Conservation (phyloP, 2,329 filamentous ascomycete species). For the Epichloe festucae region DNA sequence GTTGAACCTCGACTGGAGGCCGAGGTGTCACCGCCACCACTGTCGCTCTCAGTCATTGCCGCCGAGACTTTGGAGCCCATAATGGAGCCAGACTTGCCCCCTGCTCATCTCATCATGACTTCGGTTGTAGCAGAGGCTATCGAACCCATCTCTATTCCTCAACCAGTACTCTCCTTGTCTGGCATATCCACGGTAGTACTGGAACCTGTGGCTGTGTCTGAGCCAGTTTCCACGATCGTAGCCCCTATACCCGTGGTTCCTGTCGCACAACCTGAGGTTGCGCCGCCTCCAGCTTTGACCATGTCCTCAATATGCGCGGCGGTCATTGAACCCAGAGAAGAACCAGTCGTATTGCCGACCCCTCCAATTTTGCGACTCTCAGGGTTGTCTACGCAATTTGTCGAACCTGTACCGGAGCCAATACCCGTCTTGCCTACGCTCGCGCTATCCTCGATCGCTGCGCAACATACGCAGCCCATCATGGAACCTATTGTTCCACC, state of each 20-base stretch:
- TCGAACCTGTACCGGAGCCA: slow-evolving; percentile 22
- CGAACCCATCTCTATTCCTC: slow-evolving; percentile 9
- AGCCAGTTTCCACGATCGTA: slow-evolving; percentile 3
- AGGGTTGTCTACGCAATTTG: slow-evolving; percentile 20
- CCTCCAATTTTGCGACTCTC: slow-evolving; percentile 21
- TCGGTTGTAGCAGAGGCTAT: slow-evolving; percentile 18
- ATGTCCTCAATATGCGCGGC: slow-evolving; percentile 19
- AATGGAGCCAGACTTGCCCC: slow-evolving; percentile 9
- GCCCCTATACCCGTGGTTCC: slow-evolving; percentile 1
- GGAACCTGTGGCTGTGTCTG: slow-evolving; percentile 16
- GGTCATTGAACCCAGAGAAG: slow-evolving; percentile 22
- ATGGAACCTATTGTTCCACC: slow-evolving; percentile 10
- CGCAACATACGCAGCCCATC: slow-evolving; percentile 18
- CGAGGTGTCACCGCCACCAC: slow-evolving; percentile 7
- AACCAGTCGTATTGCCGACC: slow-evolving; percentile 11
- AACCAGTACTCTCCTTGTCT: slow-evolving; percentile 12
- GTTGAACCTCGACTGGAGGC: slow-evolving; percentile 19
- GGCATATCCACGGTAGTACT: slow-evolving; percentile 13
- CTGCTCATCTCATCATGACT: slow-evolving; percentile 17
- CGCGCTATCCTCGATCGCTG: slow-evolving; percentile 18
- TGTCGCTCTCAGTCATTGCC: slow-evolving; percentile 20
- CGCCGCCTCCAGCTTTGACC: slow-evolving; percentile 11
- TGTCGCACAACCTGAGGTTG: not conserved
- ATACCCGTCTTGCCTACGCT: slow-evolving; percentile 13
- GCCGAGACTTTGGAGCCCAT: slow-evolving; percentile 23